Conservation (phyloP, 768 basidiomycete species). For the Leccinum incarnatum region DNA sequence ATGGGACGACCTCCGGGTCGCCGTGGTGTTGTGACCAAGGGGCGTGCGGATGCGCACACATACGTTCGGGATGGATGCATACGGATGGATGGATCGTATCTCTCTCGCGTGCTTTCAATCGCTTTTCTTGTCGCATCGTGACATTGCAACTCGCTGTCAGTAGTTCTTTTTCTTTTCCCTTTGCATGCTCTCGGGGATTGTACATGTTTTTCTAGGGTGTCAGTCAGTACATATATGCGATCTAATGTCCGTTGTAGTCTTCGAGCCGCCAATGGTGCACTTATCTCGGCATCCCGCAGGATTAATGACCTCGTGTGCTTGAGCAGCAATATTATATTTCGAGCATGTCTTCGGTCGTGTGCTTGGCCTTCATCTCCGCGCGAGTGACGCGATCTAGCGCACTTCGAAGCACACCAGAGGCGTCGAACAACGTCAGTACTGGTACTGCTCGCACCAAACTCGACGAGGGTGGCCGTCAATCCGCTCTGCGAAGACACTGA, state of each 20-base stretch:
- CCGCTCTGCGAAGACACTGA: constrained; percentile 39
- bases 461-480: constrained; percentile 32
- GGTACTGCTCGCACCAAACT: background rate
- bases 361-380: constrained; percentile 21
- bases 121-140: constrained; percentile 1
- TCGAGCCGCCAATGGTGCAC: background rate
- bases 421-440: constrained; percentile 42
- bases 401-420: background rate
- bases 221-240: constrained; percentile 4
- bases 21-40: background rate
- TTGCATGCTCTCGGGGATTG: background rate
- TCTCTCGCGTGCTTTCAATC: background rate
- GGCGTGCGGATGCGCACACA: background rate
- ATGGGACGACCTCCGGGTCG: background rate
- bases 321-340: constrained; percentile 7
- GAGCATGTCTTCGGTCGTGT: constrained; percentile 27
- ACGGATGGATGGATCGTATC: constrained; percentile 1
- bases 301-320: background rate
- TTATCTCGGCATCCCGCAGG: background rate
- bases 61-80: background rate
- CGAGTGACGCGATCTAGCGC: constrained; percentile 11
- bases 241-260: background rate
- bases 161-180: background rate
- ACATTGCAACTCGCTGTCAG: constrained; percentile 1
- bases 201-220: constrained; percentile 8